Percentiles rank a stretch among this genome's conserved stretches.
These are phyloP conservation scores for Paecilomyces niveus DNA, from an alignment of 2,329 filamentous ascomycete genomes.

Conservation along the genomic window DNA sequence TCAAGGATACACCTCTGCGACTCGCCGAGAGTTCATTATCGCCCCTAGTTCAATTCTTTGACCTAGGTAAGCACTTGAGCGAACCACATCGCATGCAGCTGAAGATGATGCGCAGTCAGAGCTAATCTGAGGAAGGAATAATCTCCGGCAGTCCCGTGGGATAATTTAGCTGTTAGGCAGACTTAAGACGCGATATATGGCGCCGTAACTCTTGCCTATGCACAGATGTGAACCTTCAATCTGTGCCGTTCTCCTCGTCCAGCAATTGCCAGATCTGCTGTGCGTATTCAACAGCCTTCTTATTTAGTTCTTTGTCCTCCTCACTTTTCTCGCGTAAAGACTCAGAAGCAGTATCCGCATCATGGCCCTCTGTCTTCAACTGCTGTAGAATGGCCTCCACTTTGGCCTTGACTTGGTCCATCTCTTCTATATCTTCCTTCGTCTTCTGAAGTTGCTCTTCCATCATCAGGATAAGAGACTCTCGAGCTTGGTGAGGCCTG, in stretches of 20 bases:
- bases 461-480: conserved; percentile 81
- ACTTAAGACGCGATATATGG: background rate
- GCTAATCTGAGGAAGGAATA: background rate
- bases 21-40: background rate
- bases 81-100: background rate
- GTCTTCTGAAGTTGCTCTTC: conserved; percentile 71
- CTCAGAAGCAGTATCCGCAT: conserved; percentile 9
- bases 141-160: background rate
- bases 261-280: conserved; percentile 33
- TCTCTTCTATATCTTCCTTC: conserved; percentile 68
- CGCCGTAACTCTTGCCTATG: background rate
- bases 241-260: conserved; percentile 21
- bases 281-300: conserved; percentile 20
- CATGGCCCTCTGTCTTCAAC: conserved; percentile 22
- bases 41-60: background rate
- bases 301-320: conserved; percentile 7
- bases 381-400: conserved; percentile 43
- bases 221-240: conserved; percentile 7
- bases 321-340: conserved; percentile 2
- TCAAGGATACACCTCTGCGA: background rate
- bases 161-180: background rate
- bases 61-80: background rate
- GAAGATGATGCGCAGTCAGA: background rate
- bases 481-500: conserved; percentile 82
- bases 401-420: conserved; percentile 64